Percentiles rank a stretch among this genome's conserved stretches.
Evolutionary conservation across 2,329 filamentous ascomycete genomes (phyloP).

Genomic region (Purpureocillium takamizusanense): DNA sequence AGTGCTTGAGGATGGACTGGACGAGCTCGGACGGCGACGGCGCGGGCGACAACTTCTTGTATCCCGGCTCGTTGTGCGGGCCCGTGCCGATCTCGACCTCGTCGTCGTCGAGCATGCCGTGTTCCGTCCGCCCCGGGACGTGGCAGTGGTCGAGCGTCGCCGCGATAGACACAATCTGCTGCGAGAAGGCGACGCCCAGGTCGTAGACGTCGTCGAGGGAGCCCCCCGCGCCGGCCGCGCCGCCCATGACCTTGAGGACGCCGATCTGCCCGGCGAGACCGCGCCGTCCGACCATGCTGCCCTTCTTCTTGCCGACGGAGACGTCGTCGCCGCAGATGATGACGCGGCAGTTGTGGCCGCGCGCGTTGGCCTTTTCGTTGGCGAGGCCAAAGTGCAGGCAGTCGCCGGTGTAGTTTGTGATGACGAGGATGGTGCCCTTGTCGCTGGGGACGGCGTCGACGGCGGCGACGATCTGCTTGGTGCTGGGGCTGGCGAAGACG

Average conservation of each 20-base stretch:
- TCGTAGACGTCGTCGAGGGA: constrained; percentile 40
- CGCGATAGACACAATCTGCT: constrained; percentile 46
- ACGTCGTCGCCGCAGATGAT: constrained; percentile 59
- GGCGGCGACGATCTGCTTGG: constrained; percentile 52
- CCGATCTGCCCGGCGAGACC: constrained; percentile 53
- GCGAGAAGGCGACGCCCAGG: constrained; percentile 38
- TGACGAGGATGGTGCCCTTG: constrained; percentile 48
- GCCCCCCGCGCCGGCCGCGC: constrained; percentile 35
- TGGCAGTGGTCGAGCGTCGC: constrained; percentile 54
- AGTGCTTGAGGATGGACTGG: constrained; percentile 49
- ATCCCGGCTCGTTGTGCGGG: constrained; percentile 58
- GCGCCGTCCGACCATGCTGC: constrained; percentile 49
- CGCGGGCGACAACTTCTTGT: constrained; percentile 44
- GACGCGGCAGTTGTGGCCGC: constrained; percentile 44
- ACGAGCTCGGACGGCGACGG: constrained; percentile 40
- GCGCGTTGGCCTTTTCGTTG: constrained; percentile 46
- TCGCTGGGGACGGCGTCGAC: constrained; percentile 46
- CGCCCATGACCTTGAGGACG: constrained; percentile 49
- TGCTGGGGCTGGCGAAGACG: constrained; percentile 55
- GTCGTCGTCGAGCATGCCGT: constrained; percentile 35
- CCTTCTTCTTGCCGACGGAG: constrained; percentile 47
- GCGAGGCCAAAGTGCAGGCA: constrained; percentile 54
- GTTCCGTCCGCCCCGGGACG: constrained; percentile 41
- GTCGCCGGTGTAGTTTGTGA: constrained; percentile 59
- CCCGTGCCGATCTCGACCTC: constrained; percentile 58